These are phyloP conservation scores for Starmera quercuum DNA, from an alignment of 805 yeast genomes.

Conservation along the genomic window DNA sequence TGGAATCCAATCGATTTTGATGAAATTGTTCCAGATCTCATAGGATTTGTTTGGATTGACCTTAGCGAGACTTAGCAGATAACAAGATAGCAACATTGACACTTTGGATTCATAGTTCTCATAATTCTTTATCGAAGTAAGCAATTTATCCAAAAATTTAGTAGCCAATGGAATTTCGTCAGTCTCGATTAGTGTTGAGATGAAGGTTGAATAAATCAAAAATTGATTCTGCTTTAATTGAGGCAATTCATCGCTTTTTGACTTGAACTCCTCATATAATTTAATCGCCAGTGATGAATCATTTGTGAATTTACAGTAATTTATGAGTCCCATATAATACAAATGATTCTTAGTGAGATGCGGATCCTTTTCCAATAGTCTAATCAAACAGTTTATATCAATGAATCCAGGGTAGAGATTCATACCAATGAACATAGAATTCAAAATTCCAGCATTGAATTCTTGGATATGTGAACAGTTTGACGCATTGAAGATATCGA, in stretches of 20 bases:
- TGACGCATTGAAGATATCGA: conserved; percentile 37
- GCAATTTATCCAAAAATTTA: conserved; percentile 46
- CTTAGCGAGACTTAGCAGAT: conserved; percentile 30
- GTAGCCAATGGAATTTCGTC: conserved; percentile 45
- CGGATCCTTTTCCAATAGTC: conserved; percentile 17
- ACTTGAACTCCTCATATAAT: conserved; percentile 31
- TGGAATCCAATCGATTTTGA: conserved; percentile 31
- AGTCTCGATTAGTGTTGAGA: conserved; percentile 44
- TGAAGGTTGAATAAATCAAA: conserved; percentile 40
- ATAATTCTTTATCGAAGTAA: conserved; percentile 34
- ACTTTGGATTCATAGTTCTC: conserved; percentile 26
- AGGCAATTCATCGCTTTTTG: conserved; percentile 5
- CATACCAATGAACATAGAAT: conserved; percentile 39
- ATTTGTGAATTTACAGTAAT: conserved; percentile 30
- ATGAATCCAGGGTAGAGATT: conserved; percentile 30
- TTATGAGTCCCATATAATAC: conserved; percentile 32
- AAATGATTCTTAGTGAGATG: conserved; percentile 18
- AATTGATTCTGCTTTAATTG: conserved; percentile 30
- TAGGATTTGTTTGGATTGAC: conserved; percentile 25
- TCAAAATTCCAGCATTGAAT: conserved; percentile 35
- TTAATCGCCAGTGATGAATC: conserved; percentile 30
- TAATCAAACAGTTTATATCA: conserved; percentile 22
- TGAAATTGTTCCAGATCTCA: conserved; percentile 28
- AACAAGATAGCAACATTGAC: conserved; percentile 35
- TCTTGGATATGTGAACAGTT: conserved; percentile 33